Conservation (phyloP, 108 stramenopile genomes). For the Pinguiococcus pyrenoidosus region DNA sequence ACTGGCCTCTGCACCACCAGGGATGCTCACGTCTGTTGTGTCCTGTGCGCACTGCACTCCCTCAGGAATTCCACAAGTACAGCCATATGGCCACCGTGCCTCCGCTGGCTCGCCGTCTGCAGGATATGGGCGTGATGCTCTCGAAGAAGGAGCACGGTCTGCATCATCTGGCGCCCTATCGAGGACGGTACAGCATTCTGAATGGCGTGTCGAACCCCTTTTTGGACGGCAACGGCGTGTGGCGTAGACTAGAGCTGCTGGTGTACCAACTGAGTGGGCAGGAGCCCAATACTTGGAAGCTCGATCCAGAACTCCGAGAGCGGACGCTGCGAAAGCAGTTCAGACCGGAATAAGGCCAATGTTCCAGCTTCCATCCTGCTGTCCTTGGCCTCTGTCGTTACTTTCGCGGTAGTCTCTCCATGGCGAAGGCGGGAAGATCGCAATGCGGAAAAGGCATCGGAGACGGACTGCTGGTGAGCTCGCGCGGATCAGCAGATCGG, state of each 20-base stretch:
- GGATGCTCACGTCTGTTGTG: too few relatives aligned
- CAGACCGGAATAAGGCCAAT: too few relatives aligned
- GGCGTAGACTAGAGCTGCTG: conserved; percentile 57
- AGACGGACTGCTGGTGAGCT: too few relatives aligned
- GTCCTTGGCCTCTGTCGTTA: too few relatives aligned
- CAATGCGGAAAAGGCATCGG: too few relatives aligned
- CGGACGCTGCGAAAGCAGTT: conserved; percentile 56
- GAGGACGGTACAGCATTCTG: conserved; percentile 57
- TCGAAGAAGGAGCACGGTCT: conserved; percentile 58
- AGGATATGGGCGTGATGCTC: conserved; percentile 48
- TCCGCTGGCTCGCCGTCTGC: conserved; percentile 42
- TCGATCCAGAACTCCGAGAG: conserved; percentile 51
- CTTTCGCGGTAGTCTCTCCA: too few relatives aligned
- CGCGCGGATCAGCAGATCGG: too few relatives aligned
- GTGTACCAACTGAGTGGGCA: conserved; percentile 65
- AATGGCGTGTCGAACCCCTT: conserved; percentile 55
- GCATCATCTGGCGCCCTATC: conserved; percentile 42
- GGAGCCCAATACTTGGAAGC: conserved; percentile 68
- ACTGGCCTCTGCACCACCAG: too few relatives aligned
- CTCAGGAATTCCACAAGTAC: conserved; percentile 80
- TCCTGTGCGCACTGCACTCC: too few relatives aligned
- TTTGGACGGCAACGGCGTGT: conserved; percentile 62
- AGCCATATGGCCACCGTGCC: conserved; percentile 59
- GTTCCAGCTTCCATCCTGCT: too few relatives aligned
- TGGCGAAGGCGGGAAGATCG: too few relatives aligned